phyloP scores from a whole-genome alignment of 495 filamentous ascomycete species.

The Podospora comata region DNA sequence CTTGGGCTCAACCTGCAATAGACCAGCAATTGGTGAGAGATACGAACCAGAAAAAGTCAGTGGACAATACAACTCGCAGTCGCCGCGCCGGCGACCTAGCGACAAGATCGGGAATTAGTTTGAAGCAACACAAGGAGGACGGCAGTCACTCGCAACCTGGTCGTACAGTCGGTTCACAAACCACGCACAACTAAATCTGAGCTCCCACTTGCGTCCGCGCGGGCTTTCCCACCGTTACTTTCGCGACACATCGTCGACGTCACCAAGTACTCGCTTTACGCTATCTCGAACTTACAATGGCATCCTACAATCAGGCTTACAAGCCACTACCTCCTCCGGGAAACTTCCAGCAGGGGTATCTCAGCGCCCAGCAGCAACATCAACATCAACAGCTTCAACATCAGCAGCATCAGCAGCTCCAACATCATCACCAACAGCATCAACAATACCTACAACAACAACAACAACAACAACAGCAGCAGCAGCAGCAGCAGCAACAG shows the following conservation, averaged over 20 bases:
- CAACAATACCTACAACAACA: constrained; percentile 22
- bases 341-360: constrained; percentile 24
- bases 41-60: neutral
- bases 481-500: constrained; percentile 18
- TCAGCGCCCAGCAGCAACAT: constrained; percentile 6
- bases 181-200: neutral
- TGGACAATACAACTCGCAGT: neutral
- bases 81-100: neutral
- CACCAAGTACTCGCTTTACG: neutral
- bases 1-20: neutral
- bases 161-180: neutral
- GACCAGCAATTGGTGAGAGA: neutral
- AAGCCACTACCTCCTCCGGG: constrained; percentile 26
- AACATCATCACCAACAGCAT: constrained; percentile 16
- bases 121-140: neutral
- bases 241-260: neutral
- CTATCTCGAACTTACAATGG: constrained; percentile 33
- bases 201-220: neutral
- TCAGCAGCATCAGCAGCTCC: constrained; percentile 14
- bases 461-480: constrained; percentile 20
- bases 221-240: neutral
- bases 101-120: neutral
- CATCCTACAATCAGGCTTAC: constrained; percentile 35
- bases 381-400: constrained; percentile 22
- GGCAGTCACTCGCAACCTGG: neutral